Evolutionary conservation across 2,329 filamentous ascomycete species (phyloP).

Genomic region (Aschersonia sp.): DNA sequence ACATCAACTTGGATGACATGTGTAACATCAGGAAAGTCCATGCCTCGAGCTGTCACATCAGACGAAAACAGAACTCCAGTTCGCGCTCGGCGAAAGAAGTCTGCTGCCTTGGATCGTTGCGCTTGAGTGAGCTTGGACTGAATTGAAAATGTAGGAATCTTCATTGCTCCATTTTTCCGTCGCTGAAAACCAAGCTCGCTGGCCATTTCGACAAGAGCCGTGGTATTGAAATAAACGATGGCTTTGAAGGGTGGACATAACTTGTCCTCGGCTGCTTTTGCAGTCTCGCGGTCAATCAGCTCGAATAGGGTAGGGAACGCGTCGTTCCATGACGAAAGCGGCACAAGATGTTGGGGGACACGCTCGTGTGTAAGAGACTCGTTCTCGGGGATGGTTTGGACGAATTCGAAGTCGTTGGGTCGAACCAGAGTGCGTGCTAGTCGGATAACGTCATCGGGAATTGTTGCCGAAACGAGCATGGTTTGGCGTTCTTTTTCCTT

Average conservation of each 20-base stretch:
- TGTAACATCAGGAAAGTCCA: slow-evolving; percentile 73
- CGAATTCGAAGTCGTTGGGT: slow-evolving; percentile 66
- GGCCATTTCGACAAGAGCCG: slow-evolving; percentile 54
- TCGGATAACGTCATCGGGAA: slow-evolving; percentile 67
- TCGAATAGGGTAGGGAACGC: slow-evolving; percentile 65
- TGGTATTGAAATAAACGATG: slow-evolving; percentile 85
- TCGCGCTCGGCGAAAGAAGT: slow-evolving; percentile 51
- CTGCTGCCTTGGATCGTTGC: slow-evolving; percentile 54
- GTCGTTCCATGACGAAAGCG: slow-evolving; percentile 58
- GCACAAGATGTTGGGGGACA: slow-evolving; percentile 67
- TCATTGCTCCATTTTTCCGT: slow-evolving; percentile 22
- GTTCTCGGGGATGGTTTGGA: slow-evolving; percentile 73
- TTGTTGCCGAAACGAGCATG: slow-evolving; percentile 88
- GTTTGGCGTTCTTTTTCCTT: slow-evolving; percentile 63
- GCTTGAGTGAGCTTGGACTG: slow-evolving; percentile 65
- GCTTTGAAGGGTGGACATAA: slow-evolving; percentile 65
- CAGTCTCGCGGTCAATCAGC: slow-evolving; percentile 48
- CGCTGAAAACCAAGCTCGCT: slow-evolving; percentile 33
- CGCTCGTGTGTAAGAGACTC: slow-evolving; percentile 75
- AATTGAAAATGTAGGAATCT: slow-evolving; percentile 38
- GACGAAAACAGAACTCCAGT: slow-evolving; percentile 60
- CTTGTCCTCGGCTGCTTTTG: slow-evolving; percentile 23
- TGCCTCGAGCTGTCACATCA: slow-evolving; percentile 67
- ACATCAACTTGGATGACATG: slow-evolving; percentile 62
- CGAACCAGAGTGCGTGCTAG: slow-evolving; percentile 71